Evolutionary conservation across 306 rosid species (phyloP), one percentile per base, ranked within the genome.

Genomic region (Sicyos edulis): DNA sequence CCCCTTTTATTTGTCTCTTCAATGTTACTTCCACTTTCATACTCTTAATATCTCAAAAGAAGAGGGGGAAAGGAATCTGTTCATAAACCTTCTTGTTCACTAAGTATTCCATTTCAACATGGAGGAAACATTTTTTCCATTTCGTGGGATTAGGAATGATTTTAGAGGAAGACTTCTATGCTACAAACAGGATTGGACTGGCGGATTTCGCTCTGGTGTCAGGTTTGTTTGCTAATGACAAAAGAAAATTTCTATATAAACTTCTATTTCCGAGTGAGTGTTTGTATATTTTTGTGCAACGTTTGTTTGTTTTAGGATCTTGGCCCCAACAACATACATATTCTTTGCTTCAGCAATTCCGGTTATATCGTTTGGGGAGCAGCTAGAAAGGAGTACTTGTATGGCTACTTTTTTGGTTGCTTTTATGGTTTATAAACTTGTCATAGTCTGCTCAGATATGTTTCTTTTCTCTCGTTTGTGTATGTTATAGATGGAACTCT

Each of bases 281-380:
- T 42, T 67, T 40, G 8, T 13, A 67, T 13, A 22, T 22, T 21
- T 45, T 47, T 21, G 42, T 24, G 16, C 7, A 50, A 13, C 11
- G 11, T n/a, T 73, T 40, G 29, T 79, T 78, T 71, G 54, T 9
- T 78, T 63, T 68, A 92, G 98, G 92, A 90, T 92, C 79, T 91
- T 92, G 80, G 98, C 98, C 71, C 98, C 98, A 67, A 92, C 98
- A 21, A 88, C 96, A 51, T 92, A 92, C 78, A 86, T 92, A 86
- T 92, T 92, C 87, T 92, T 92, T 78, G 98, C 98, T 84, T 90
- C 98, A 17, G 91, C 98, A 73, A 92, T 92, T 81, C 98, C 98
- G 6, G 98, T 90, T 79, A 85, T 92, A 80, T 90, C 98, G 53
- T 92, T 92, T 45, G 98, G 98, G 80, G 98, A 92, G 83, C 98